phyloP scores from a whole-genome alignment of 306 rosid genomes.

The Hippophae gyantsensis region DNA sequence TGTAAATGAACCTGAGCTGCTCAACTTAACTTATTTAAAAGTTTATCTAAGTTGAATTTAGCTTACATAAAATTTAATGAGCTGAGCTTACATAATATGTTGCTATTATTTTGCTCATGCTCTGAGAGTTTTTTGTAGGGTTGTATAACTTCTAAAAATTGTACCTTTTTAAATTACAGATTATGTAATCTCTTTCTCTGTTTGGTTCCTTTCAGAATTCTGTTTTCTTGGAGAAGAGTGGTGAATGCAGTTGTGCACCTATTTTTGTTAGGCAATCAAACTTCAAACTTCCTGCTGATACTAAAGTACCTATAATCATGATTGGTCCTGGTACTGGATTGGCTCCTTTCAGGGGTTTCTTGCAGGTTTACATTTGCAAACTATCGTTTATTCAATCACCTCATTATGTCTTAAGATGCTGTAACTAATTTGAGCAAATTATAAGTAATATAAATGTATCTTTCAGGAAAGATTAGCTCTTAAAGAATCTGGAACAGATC shows the following conservation, averaged over 20 bases:
- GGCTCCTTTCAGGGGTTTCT: conserved; percentile 96
- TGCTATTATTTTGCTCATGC: no score
- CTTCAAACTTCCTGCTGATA: conserved; percentile 80
- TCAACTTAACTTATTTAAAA: no score
- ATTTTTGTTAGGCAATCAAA: conserved; percentile 79
- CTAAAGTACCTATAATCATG: conserved; percentile 64
- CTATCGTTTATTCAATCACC: not conserved
- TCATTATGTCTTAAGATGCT: not conserved
- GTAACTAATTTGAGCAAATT: not conserved
- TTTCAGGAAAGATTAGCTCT: conserved; percentile 81
- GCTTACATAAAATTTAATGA: no score
- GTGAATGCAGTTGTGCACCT: conserved; percentile 81
- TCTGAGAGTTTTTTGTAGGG: no score
- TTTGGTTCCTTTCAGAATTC: conserved; percentile 43
- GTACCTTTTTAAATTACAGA: not conserved
- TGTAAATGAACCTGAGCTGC: no score
- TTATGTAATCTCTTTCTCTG: not conserved
- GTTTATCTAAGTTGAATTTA: no score
- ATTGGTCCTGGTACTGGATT: conserved; percentile 98
- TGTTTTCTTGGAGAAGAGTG: conserved; percentile 57
- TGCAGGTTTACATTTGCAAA: conserved; percentile 51
- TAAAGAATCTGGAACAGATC: conserved; percentile 55
- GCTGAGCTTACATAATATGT: no score
- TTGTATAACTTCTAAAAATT: no score
- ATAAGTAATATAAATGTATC: not conserved